Evolutionary conservation across 306 rosid species (phyloP).

Genomic region (Quercus bicolor): DNA sequence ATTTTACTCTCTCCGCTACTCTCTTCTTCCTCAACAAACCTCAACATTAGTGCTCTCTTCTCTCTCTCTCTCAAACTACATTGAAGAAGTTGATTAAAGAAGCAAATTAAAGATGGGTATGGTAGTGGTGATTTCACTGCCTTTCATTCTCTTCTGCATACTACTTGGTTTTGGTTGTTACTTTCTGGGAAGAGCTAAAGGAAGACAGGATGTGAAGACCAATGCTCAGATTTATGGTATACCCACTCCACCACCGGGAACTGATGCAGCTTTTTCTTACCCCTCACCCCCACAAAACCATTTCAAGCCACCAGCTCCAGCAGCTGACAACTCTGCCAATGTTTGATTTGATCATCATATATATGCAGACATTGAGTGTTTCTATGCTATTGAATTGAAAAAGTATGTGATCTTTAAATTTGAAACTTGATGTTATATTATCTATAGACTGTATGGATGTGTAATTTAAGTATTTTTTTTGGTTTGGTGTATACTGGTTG

Average conservation of each 20-base stretch:
- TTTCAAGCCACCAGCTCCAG: conserved; percentile 34
- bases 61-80: neutral
- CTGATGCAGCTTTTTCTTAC: neutral
- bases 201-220: conserved; percentile 50
- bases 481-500: too few relatives aligned
- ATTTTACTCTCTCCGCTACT: too few relatives aligned
- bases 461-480: too few relatives aligned
- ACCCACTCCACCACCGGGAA: conserved; percentile 71
- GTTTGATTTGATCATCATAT: conserved; percentile 27
- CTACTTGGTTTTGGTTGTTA: conserved; percentile 82
- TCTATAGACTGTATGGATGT: too few relatives aligned
- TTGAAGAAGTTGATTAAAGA: neutral
- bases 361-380: neutral
- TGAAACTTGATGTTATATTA: too few relatives aligned
- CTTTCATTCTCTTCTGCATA: conserved; percentile 62
- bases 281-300: conserved; percentile 35
- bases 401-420: neutral
- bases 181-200: conserved; percentile 67
- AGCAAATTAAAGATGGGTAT: conserved; percentile 56
- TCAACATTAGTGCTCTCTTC: neutral
- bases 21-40: neutral
- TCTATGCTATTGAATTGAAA: neutral
- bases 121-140: conserved; percentile 87
- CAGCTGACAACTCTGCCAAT: conserved; percentile 23
- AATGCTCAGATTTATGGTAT: conserved; percentile 67